A percentile compares a stretch with the other conserved stretches of the same genome.
phyloP scores from a whole-genome alignment of 176 grass and related monocot species.

The Oryza coarctata region DNA sequence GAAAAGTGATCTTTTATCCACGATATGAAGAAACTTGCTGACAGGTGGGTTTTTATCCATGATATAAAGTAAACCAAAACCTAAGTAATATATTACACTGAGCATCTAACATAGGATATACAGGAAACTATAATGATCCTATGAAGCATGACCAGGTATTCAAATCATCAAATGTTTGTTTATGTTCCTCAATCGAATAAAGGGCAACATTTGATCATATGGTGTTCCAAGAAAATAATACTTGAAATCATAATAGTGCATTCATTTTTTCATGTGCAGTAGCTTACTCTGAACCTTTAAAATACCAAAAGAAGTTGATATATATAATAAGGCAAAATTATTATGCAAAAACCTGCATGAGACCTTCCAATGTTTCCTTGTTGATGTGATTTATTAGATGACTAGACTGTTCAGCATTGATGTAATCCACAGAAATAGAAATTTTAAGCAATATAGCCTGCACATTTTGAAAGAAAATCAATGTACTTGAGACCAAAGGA shows the following conservation, averaged over 20 bases:
- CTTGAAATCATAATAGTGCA: not conserved
- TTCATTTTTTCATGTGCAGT: not conserved
- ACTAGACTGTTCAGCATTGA: conserved; percentile 27
- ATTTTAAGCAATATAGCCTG: conserved; percentile 62
- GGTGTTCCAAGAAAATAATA: not conserved
- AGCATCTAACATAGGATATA: not conserved
- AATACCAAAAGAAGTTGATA: not conserved
- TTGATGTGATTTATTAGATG: conserved; percentile 56
- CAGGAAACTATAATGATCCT: not conserved
- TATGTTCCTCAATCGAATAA: not conserved
- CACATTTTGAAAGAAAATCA: not conserved
- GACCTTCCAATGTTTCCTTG: conserved; percentile 52
- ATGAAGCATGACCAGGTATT: not conserved
- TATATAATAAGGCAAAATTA: conserved; percentile 14
- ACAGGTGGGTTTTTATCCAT: no score
- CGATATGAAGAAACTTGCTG: no score
- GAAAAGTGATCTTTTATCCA: no score
- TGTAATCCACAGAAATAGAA: conserved; percentile 31
- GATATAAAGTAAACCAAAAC: no score
- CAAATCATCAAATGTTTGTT: not conserved
- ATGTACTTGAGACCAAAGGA: not conserved
- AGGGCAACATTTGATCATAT: not conserved
- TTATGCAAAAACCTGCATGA: conserved; percentile 51
- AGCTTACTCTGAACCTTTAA: not conserved
- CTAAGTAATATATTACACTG: not conserved